Evolutionary conservation across 1,284 basidiomycete species (phyloP).

Genomic region (Boletus sp.): DNA sequence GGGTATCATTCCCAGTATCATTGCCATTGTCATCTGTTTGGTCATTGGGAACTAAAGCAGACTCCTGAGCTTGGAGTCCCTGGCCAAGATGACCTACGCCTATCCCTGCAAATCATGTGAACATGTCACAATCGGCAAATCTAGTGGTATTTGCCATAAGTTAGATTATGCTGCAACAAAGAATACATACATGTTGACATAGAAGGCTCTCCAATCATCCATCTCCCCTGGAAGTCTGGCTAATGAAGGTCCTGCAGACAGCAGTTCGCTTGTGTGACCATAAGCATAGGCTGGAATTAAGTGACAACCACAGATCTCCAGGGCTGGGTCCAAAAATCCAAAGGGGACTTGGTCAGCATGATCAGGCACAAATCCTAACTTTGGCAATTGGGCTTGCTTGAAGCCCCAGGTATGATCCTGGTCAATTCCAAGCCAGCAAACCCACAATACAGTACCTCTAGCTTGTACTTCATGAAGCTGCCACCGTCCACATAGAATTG

Average conservation of each 20-base stretch:
- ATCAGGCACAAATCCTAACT: too few species aligned
- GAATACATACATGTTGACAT: constrained; percentile 14
- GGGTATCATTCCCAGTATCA: too few species aligned
- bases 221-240: neutral
- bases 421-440: neutral
- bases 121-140: neutral
- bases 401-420: neutral
- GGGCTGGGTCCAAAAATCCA: neutral
- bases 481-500: too few species aligned
- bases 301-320: neutral
- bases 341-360: too few species aligned
- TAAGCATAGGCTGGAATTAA: constrained; percentile 2
- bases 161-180: neutral
- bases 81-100: neutral
- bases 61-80: too few species aligned
- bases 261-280: too few species aligned
- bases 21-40: too few species aligned
- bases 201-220: constrained; percentile 9
- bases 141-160: too few species aligned
- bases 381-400: too few species aligned
- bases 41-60: too few species aligned
- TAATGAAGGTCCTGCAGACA: too few species aligned
- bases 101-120: neutral
- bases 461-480: too few species aligned
- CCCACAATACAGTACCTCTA: constrained; percentile 27